phyloP scores from a whole-genome alignment of 306 rosid genomes.

The Inga leiocalycina region DNA sequence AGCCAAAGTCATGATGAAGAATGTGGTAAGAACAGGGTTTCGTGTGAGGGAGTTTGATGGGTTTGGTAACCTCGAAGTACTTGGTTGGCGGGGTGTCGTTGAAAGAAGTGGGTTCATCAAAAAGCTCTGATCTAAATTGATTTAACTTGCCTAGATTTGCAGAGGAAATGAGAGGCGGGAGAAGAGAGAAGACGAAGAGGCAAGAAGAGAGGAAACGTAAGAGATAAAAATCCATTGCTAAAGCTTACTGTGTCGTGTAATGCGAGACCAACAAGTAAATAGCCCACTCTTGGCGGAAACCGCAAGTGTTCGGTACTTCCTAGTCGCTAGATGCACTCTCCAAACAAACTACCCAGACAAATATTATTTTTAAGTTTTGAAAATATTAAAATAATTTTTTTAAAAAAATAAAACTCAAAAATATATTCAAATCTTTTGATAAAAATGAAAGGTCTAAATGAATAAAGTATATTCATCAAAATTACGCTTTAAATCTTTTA shows the following conservation, averaged over 20 bases:
- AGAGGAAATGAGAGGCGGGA: not conserved
- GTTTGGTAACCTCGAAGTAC: not conserved
- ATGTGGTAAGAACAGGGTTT: not conserved
- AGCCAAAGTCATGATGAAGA: not conserved
- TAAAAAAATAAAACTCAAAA: too few relatives aligned
- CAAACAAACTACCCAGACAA: too few relatives aligned
- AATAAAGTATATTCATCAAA: too few relatives aligned
- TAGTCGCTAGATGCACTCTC: not conserved
- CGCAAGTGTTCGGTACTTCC: not conserved
- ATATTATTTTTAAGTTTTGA: too few relatives aligned
- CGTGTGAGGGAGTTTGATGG: not conserved
- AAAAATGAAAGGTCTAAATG: too few relatives aligned
- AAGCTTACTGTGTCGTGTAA: not conserved
- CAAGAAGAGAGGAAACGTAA: not conserved
- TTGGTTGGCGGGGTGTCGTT: not conserved
- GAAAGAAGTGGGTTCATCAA: not conserved
- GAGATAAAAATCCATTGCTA: conserved; percentile 9
- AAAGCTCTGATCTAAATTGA: not conserved
- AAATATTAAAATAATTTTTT: too few relatives aligned
- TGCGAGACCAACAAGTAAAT: not conserved
- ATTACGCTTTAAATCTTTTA: too few relatives aligned
- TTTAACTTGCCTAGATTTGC: not conserved
- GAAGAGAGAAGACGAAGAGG: conserved; percentile 37
- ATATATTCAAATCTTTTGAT: too few relatives aligned
- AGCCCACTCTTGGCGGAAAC: not conserved